Conservation (phyloP, 2,329 filamentous ascomycete species). For the Phialophora tarda region DNA sequence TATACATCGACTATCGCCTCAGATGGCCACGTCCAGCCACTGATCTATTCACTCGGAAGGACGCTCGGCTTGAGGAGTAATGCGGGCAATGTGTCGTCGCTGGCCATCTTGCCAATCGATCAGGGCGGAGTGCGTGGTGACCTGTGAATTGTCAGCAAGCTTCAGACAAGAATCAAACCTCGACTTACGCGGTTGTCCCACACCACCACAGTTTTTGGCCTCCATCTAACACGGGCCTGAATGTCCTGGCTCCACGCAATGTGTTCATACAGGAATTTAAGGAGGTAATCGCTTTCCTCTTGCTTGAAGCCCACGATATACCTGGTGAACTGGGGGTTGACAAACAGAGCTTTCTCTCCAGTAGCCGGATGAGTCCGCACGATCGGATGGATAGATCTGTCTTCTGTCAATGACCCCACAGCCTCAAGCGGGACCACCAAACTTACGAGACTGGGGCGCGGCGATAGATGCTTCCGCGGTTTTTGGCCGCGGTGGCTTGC, state of each 20-base stretch:
- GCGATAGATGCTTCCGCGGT: conserved; percentile 50
- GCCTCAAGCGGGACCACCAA: too few relatives aligned
- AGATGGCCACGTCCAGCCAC: background rate
- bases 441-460: conserved; percentile 50
- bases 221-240: conserved; percentile 55
- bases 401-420: conserved; percentile 2
- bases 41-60: conserved; percentile 49
- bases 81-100: conserved; percentile 58
- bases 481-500: conserved; percentile 71
- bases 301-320: conserved; percentile 56
- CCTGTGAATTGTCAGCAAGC: conserved; percentile 42
- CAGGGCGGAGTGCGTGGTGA: conserved; percentile 53
- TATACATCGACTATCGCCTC: background rate
- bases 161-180: conserved; percentile 41
- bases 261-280: conserved; percentile 57
- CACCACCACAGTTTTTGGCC: conserved; percentile 55
- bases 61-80: conserved; percentile 59
- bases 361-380: conserved; percentile 57
- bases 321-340: conserved; percentile 58
- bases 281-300: conserved; percentile 52
- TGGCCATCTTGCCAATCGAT: conserved; percentile 60
- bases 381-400: conserved; percentile 49
- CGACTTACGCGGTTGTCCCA: conserved; percentile 36
- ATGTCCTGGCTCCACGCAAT: conserved; percentile 56
- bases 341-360: conserved; percentile 55